A percentile compares a stretch with the other conserved stretches of the same genome.
Conservation (phyloP, 2,329 filamentous ascomycete species). For the Cytospora chrysosperma region DNA sequence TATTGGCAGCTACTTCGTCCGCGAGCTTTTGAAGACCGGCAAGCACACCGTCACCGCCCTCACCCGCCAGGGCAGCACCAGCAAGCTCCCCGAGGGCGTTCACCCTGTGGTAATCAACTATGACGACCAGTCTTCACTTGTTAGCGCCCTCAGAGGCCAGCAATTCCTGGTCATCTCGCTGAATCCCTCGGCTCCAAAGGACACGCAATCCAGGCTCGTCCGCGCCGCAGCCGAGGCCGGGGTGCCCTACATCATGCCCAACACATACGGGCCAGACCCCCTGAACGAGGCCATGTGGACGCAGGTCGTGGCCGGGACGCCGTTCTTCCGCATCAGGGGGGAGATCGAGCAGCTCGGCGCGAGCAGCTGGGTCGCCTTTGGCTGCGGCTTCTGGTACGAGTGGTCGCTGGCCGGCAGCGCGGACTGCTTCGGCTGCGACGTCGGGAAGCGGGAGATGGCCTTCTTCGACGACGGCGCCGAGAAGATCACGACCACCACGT, state of each 20-base stretch:
- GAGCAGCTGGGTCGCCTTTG: slow-evolving; percentile 46
- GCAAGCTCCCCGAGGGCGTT: slow-evolving; percentile 45
- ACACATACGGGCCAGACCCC: slow-evolving; percentile 45
- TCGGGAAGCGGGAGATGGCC: slow-evolving; percentile 41
- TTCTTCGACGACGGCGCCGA: slow-evolving; percentile 57
- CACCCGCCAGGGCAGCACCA: slow-evolving; percentile 43
- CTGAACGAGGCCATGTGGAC: slow-evolving; percentile 37
- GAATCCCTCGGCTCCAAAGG: slow-evolving; percentile 39
- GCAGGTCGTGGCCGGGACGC: slow-evolving; percentile 35
- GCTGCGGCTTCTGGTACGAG: slow-evolving; percentile 54
- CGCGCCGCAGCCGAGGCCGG: slow-evolving; percentile 54
- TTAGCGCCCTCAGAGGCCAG: slow-evolving; percentile 51
- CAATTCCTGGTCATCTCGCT: slow-evolving; percentile 60
- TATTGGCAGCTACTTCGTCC: slow-evolving; percentile 39
- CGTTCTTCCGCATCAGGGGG: slow-evolving; percentile 31
- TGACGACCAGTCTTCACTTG: slow-evolving; percentile 42
- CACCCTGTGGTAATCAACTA: slow-evolving; percentile 45
- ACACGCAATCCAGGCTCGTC: slow-evolving; percentile 50
- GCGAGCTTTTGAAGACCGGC: slow-evolving; percentile 44
- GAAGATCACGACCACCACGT: slow-evolving; percentile 56
- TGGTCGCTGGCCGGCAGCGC: slow-evolving; percentile 41
- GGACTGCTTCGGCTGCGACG: slow-evolving; percentile 48
- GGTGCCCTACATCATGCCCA: slow-evolving; percentile 56
- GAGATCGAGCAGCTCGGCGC: slow-evolving; percentile 41
- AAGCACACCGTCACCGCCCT: slow-evolving; percentile 53